Base-by-base conservation (phyloP, 1,284 basidiomycete genomes). In the Cyathus olla region DNA sequence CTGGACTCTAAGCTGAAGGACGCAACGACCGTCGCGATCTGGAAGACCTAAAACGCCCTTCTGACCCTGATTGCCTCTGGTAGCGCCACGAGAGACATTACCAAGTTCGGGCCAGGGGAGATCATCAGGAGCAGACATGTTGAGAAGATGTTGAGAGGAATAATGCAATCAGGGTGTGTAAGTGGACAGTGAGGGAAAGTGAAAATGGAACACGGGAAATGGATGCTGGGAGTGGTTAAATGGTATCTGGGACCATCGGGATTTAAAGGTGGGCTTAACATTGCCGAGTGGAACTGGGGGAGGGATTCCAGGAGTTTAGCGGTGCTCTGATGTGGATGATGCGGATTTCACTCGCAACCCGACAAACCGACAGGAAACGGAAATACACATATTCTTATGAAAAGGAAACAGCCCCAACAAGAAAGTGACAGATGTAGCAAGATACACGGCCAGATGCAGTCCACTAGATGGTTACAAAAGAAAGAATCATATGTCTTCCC, bases 41-140 rank as follows among this genome's bases (percentile, higher is more conserved):
- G 90, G 82, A 60, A 87, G 81, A 24, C 90, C 86, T 28, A 93
- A 79, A 51, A 88, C 88, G 65, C 91, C 91, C 71, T 93, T 93
- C 71, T 93, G 91, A 54, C 91, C 91, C 81, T 94, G 91, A 76
- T 93, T 93, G 60, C 91, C 91, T 73, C 91, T 80, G 56, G 92
- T 93, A n/a, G 91, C 91, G 56, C 91, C 91, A 61, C 91, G 86
- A 59, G 92, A 92, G 66, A 93, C 91, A 70, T 93, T 93, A 65
- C 91, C 92, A 65, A 93, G 83, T 77, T 93, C 91, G 64, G 92
- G 92, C 91, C 91, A 93, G 31, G 91, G 92, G 55, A 93, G 83
- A 82, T 93, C 91, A 81, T 93, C 92, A 62, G 86, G 73, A 71
- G 85, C 86, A 81, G 92, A 76, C 79, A 83, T 83, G 72, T 70